Evolutionary conservation across 345 rosid genomes (phyloP).

Genomic region (Eucalyptus polyanthemos): DNA sequence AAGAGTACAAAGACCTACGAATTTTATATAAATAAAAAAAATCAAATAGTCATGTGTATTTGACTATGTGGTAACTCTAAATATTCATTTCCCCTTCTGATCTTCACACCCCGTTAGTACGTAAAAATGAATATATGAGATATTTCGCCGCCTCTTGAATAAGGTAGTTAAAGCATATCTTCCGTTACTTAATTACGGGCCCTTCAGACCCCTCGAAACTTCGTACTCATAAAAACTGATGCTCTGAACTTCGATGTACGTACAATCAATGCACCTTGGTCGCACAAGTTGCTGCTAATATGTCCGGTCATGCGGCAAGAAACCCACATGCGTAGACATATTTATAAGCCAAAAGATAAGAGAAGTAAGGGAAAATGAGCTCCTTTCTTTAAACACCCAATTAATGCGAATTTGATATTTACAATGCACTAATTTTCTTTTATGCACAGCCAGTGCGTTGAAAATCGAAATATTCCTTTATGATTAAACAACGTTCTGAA

Average conservation of each 20-base stretch:
- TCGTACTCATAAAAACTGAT: background rate
- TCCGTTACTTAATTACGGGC: background rate
- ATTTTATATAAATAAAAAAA: too few relatives aligned
- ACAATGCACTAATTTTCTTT: background rate
- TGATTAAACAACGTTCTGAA: background rate
- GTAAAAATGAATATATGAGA: background rate
- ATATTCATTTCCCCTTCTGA: background rate
- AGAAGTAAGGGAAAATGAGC: background rate
- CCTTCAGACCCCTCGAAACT: background rate
- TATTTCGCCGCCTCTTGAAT: background rate
- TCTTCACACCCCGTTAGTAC: accelerated
- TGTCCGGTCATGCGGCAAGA: background rate
- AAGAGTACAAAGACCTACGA: too few relatives aligned
- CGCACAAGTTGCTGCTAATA: background rate
- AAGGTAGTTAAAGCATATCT: background rate
- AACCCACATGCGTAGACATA: background rate
- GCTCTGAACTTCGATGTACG: background rate
- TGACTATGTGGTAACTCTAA: background rate
- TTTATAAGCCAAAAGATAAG: too few relatives aligned
- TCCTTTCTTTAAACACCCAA: background rate
- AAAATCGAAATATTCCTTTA: background rate
- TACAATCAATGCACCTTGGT: background rate
- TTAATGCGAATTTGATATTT: background rate
- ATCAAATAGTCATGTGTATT: too few relatives aligned
- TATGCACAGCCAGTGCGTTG: background rate